Base-by-base conservation (phyloP, 1,284 basidiomycete species). In the Anthracocystis setariae region DNA sequence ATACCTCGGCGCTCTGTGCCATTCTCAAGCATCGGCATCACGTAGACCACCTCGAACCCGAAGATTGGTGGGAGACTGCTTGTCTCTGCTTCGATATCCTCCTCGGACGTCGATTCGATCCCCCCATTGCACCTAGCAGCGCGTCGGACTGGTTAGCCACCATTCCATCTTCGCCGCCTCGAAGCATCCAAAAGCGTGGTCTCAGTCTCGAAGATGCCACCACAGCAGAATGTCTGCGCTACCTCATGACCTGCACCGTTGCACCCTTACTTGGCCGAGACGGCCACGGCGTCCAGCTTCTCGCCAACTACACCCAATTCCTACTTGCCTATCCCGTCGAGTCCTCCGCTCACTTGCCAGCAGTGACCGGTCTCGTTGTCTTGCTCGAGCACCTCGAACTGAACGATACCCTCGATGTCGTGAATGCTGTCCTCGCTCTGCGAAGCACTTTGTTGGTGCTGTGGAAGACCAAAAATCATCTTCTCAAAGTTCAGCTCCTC, bases 1-100 rank as follows among this genome's bases (percentile, higher is more conserved):
- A 93, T 80, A 86, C 90, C 61, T 93, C 94, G 80, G 87, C 91
- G 0, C 85, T 95, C 33, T 87, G 88, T 39, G 85, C 85, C 46
- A 80, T 91, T 3, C 85, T 93, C 42, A 84, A 84, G 48, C 90
- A 89, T 79, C 83, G 85, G 2, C 90, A 92, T 0, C 94, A 97
- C 82, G 85, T 94, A 48, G 90, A 94, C 29, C 88, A 91, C 73
- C 81, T 95, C 27, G 88, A 89, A 9, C 85, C 86, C 15, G 83
- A 85, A 0, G 84, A 82, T 39, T 98, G 94, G 94, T 82, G 89
- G 9, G 84, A 84, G 20, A 83, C 92, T 24, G 87, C 91, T 37
- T 87, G 88, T 46, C 83, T 92, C 33, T 89, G 88, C 52, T 94
- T 94, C 85, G 68, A 74, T 43, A 44, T 73, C 17, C 39, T 79